These are phyloP conservation scores for Scutellaria minor DNA, from an alignment of 257 asterid genomes.

Conservation along the genomic window DNA sequence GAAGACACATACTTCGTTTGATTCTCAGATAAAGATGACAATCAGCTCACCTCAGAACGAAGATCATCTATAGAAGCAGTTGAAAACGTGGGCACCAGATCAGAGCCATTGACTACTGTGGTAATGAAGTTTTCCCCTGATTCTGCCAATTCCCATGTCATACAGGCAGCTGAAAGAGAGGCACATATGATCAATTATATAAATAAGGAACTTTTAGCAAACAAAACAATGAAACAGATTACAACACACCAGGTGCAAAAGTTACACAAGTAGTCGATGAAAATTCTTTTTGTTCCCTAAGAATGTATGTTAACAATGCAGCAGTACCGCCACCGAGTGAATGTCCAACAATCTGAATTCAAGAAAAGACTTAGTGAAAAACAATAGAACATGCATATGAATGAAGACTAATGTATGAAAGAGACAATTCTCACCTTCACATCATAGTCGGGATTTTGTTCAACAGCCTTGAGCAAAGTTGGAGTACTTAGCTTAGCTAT, in stretches of 20 bases:
- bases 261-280: slow-evolving; percentile 67
- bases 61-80: slow-evolving; percentile 80
- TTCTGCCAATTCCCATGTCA: slow-evolving; percentile 91
- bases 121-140: slow-evolving; percentile 82
- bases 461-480: slow-evolving; percentile 64
- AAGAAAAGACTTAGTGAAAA: slow-evolving; percentile 16
- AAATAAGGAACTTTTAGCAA: slow-evolving; percentile 15
- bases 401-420: background rate
- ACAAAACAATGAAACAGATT: slow-evolving; percentile 9
- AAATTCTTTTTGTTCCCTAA: slow-evolving; percentile 78
- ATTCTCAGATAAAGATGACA: slow-evolving; percentile 10
- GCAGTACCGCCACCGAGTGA: slow-evolving; percentile 97
- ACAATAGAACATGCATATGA: slow-evolving; percentile 14
- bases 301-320: slow-evolving; percentile 81
- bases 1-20: background rate
- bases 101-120: slow-evolving; percentile 79
- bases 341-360: slow-evolving; percentile 79
- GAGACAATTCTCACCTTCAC: slow-evolving; percentile 55
- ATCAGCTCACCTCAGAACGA: slow-evolving; percentile 71
- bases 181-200: background rate
- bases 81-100: slow-evolving; percentile 87
- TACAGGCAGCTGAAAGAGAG: slow-evolving; percentile 70
- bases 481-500: slow-evolving; percentile 81
- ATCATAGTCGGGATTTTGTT: slow-evolving; percentile 68
- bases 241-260: slow-evolving; percentile 80